Percentiles rank a stretch among this genome's conserved stretches.
phyloP scores from a whole-genome alignment of 83 land plant genomes.

The Isoetes engelmannii region DNA sequence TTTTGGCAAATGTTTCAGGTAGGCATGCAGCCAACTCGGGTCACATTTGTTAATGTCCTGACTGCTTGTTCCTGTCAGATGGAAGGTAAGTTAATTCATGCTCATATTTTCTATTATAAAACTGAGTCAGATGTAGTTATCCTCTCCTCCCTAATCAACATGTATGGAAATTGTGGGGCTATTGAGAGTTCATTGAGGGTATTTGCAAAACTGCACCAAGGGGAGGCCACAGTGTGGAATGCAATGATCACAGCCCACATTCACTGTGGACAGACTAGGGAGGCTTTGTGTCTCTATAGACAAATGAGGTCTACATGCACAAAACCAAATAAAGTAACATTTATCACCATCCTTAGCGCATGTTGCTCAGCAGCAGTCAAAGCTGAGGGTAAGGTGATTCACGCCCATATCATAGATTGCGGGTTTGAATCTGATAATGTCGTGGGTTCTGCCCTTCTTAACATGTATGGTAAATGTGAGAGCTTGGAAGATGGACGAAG shows the following conservation, averaged over 20 bases:
- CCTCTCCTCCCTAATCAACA: background rate
- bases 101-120: background rate
- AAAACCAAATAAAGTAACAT: background rate
- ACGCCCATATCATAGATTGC: constrained; percentile 6
- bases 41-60: background rate
- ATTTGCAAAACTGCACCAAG: background rate
- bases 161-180: background rate
- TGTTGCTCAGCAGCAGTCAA: background rate
- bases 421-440: background rate
- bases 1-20: constrained; percentile 11
- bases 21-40: constrained; percentile 6
- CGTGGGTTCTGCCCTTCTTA: background rate
- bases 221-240: background rate
- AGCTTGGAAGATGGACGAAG: constrained; percentile 31
- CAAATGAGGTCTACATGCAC: background rate
- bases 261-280: background rate
- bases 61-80: background rate
- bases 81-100: constrained; percentile 4
- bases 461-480: constrained; percentile 14
- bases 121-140: background rate
- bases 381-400: background rate
- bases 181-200: background rate
- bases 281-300: background rate
- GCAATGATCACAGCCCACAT: background rate
- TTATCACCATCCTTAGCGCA: background rate